Conservation (phyloP, 179 eudicot genomes). For the Gypsophila paniculata region DNA sequence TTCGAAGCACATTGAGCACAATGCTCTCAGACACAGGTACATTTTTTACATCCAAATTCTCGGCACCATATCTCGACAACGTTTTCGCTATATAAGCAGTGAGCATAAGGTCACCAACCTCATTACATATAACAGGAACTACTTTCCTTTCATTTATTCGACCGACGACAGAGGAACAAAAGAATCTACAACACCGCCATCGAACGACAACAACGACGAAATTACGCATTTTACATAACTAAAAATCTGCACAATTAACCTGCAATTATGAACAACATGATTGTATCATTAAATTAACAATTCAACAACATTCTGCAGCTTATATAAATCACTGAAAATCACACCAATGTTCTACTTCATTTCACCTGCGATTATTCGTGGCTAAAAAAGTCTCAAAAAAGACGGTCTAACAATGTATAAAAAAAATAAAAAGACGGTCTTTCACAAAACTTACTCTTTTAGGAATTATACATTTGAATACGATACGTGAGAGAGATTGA, state of each 20-base stretch:
- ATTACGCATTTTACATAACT: constrained; percentile 26
- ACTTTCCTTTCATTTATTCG: constrained; percentile 16
- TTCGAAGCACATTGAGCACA: constrained; percentile 49
- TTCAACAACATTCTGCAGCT: too few relatives aligned
- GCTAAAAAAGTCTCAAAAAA: too few relatives aligned
- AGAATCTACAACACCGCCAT: constrained; percentile 25
- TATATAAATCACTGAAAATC: too few relatives aligned
- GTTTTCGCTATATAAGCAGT: constrained; percentile 58
- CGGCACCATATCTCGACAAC: constrained; percentile 46
- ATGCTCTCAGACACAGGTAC: constrained; percentile 56
- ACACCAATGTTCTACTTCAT: too few relatives aligned
- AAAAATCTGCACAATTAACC: not conserved
- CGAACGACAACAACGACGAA: constrained; percentile 8
- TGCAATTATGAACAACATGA: not conserved
- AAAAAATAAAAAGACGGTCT: too few relatives aligned
- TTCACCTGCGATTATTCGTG: too few relatives aligned
- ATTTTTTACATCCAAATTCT: constrained; percentile 42
- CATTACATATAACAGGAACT: constrained; percentile 18
- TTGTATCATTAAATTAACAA: not conserved
- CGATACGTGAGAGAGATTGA: not conserved
- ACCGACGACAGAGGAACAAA: constrained; percentile 23
- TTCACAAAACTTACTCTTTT: not conserved
- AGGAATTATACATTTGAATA: not conserved
- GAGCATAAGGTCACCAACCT: constrained; percentile 44
- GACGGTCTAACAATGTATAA: too few relatives aligned